phyloP scores from a whole-genome alignment of 139 green algal genomes.

The Chlorella ohadii region DNA sequence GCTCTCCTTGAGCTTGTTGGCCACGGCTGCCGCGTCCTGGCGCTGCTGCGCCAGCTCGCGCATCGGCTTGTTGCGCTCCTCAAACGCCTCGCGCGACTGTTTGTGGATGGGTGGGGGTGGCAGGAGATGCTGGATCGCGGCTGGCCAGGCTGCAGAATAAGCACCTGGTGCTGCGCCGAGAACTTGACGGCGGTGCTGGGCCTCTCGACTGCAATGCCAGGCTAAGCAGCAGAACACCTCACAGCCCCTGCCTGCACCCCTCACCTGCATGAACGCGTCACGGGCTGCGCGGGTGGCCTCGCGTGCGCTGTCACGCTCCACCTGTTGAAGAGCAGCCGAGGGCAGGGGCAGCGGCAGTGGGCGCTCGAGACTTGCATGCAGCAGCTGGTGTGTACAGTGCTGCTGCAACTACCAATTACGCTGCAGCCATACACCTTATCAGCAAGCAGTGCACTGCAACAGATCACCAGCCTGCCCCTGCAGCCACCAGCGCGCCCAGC shows the following conservation, averaged over 20 bases:
- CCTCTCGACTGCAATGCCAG: no score
- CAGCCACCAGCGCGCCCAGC: background rate
- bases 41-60: conserved; percentile 39
- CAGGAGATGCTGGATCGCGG: no score
- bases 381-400: background rate
- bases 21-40: background rate
- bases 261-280: conserved; percentile 37
- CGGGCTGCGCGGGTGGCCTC: conserved; percentile 33
- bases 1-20: conserved; percentile 24
- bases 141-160: no score
- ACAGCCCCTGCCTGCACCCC: background rate
- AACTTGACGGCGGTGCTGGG: no score
- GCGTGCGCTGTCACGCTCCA: conserved; percentile 39
- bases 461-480: no score
- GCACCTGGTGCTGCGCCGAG: no score
- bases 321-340: background rate
- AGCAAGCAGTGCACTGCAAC: no score
- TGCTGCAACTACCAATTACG: background rate
- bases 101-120: no score
- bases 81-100: conserved; percentile 16
- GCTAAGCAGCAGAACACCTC: no score
- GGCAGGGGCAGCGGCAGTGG: background rate
- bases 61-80: conserved; percentile 30
- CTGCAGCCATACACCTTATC: background rate
- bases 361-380: background rate